Conservation (phyloP, 2,329 filamentous ascomycete species). For the Ascochyta koolunga region DNA sequence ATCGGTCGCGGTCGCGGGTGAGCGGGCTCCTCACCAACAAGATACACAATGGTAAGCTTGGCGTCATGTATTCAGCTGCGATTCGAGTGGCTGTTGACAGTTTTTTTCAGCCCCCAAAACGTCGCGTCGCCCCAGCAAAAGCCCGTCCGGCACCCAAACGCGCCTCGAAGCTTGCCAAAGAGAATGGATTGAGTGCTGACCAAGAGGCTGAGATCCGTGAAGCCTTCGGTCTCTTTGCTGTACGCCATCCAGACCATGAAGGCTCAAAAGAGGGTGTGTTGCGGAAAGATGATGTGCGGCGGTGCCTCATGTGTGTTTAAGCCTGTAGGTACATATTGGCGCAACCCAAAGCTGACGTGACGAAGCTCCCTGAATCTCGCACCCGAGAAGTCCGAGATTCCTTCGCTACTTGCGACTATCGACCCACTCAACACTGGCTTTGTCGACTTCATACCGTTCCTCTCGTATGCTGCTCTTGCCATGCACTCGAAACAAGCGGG, state of each 20-base stretch:
- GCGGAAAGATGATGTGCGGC: constrained; percentile 52
- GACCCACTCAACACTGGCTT: constrained; percentile 83
- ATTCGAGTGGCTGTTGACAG: neutral
- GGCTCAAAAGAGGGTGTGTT: constrained; percentile 66
- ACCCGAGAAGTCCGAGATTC: constrained; percentile 70
- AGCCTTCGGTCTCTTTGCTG: constrained; percentile 79
- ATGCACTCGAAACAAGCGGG: constrained; percentile 59
- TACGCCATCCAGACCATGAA: constrained; percentile 59
- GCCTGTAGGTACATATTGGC: neutral
- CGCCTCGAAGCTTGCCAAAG: constrained; percentile 87
- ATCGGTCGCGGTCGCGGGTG: constrained; percentile 4
- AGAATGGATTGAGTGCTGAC: constrained; percentile 81
- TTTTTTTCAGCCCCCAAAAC: constrained; percentile 38
- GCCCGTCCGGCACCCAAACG: constrained; percentile 50
- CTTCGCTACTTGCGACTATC: constrained; percentile 77
- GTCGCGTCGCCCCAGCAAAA: constrained; percentile 31
- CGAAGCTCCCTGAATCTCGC: constrained; percentile 78
- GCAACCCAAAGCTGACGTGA: constrained; percentile 3
- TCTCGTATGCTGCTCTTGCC: constrained; percentile 87
- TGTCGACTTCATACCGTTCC: constrained; percentile 79
- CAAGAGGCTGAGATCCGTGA: constrained; percentile 92
- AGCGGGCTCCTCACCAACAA: neutral
- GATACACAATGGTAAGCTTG: constrained; percentile 27
- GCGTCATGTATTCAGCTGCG: neutral
- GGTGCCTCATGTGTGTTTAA: constrained; percentile 57